Percentiles rank a stretch among this genome's conserved stretches.
Conservation (phyloP, 2,329 filamentous ascomycete genomes). For the Fusarium acutatum region DNA sequence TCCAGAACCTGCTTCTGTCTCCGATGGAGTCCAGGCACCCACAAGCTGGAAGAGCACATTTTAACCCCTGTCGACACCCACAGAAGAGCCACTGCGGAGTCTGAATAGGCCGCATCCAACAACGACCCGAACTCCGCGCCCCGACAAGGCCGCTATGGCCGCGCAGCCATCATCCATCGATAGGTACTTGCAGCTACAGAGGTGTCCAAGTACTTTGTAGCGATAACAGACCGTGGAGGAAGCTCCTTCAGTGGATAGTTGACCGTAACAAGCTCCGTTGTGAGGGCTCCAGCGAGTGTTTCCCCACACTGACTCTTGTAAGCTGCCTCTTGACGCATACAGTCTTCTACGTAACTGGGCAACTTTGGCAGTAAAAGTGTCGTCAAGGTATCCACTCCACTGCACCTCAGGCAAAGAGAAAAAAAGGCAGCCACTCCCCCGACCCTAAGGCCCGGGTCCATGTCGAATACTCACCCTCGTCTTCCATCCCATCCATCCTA, state of each 20-base stretch:
- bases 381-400: conserved; percentile 29
- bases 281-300: conserved; percentile 18
- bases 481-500: conserved; percentile 31
- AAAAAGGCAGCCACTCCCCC: conserved; percentile 43
- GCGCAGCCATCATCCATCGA: conserved; percentile 30
- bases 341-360: conserved; percentile 3
- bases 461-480: conserved; percentile 36
- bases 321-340: conserved; percentile 34
- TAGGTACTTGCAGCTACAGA: background rate
- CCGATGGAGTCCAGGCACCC: conserved; percentile 23
- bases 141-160: conserved; percentile 28
- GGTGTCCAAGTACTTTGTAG: conserved; percentile 3
- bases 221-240: conserved; percentile 16
- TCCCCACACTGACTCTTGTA: conserved; percentile 27
- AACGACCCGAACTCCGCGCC: conserved; percentile 33
- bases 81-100: conserved; percentile 26
- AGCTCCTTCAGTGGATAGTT: conserved; percentile 11
- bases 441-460: conserved; percentile 32
- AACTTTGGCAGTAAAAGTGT: background rate
- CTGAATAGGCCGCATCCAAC: conserved; percentile 17
- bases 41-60: conserved; percentile 19
- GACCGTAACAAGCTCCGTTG: conserved; percentile 4
- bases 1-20: conserved; percentile 36
- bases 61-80: conserved; percentile 35
- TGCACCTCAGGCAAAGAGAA: conserved; percentile 42